A percentile compares a stretch with the other conserved stretches of the same genome.
Conservation (phyloP, 441 rosid genomes). For the Corymbia citriodora region DNA sequence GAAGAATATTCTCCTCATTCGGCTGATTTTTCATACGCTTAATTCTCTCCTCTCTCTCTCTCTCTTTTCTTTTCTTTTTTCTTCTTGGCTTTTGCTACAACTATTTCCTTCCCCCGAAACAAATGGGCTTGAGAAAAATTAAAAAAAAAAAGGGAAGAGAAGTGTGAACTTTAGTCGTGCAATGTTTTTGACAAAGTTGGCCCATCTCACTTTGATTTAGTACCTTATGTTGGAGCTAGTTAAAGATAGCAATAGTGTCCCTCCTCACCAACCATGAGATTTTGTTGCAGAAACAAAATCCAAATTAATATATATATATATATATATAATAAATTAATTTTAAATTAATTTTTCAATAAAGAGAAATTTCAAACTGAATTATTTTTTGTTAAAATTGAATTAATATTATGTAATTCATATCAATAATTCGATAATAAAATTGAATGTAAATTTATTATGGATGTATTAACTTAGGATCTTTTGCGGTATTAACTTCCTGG, state of each 20-base stretch:
- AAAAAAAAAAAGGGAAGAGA: neutral
- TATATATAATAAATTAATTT: too few relatives aligned
- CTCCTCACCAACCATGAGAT: neutral
- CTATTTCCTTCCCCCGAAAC: neutral
- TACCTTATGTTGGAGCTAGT: neutral
- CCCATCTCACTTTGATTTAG: neutral
- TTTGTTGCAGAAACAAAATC: too few relatives aligned
- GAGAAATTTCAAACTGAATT: too few relatives aligned
- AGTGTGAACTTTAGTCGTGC: neutral
- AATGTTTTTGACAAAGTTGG: neutral
- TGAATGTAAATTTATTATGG: too few relatives aligned
- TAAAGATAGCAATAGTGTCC: neutral
- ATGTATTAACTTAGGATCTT: too few relatives aligned
- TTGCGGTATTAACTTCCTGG: too few relatives aligned
- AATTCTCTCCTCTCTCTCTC: neutral
- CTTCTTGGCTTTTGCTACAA: neutral
- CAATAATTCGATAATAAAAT: too few relatives aligned
- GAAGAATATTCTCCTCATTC: conserved; percentile 20
- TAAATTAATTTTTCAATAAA: too few relatives aligned
- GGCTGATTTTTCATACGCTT: neutral
- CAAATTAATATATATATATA: too few relatives aligned
- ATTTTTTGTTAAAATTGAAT: too few relatives aligned
- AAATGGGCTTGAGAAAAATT: neutral
- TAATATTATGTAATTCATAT: too few relatives aligned
- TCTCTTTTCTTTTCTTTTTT: rapidly evolving